Conservation (phyloP, 306 rosid species). For the Carpinus viminea region DNA sequence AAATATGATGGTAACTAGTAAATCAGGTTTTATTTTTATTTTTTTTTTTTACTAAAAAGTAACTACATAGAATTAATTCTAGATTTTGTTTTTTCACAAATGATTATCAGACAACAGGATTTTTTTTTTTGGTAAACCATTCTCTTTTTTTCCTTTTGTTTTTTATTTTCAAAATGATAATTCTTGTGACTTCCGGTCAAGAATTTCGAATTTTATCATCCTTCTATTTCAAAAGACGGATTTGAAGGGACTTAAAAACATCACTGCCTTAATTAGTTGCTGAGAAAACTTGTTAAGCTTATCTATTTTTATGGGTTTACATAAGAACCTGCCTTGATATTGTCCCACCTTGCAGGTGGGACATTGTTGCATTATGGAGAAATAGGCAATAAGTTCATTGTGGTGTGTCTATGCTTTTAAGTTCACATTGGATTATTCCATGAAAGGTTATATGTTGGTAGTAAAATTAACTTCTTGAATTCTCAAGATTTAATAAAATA, state of each 20-base stretch:
- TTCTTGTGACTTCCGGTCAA: too few relatives aligned
- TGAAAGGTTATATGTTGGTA: background rate
- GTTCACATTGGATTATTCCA: background rate
- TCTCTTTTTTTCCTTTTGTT: too few relatives aligned
- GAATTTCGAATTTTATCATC: background rate
- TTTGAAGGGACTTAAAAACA: background rate
- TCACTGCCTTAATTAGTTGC: background rate
- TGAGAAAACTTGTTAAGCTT: background rate
- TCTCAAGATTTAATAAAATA: background rate
- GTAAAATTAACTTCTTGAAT: background rate
- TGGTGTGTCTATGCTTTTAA: background rate
- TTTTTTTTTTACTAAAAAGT: too few relatives aligned
- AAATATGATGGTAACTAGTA: too few relatives aligned
- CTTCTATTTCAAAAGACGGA: background rate
- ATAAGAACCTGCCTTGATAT: background rate
- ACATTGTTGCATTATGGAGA: background rate
- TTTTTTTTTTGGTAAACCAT: too few relatives aligned
- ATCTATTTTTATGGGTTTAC: background rate
- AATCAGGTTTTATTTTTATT: too few relatives aligned
- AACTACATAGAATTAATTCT: too few relatives aligned
- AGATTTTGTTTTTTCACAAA: too few relatives aligned
- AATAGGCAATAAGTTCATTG: background rate
- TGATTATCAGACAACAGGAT: too few relatives aligned
- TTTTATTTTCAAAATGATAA: too few relatives aligned
- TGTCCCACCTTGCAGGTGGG: background rate